A percentile compares a stretch with the other conserved stretches of the same genome.
phyloP scores from a whole-genome alignment of 2,329 filamentous ascomycete species.

The Thelonectria olida region DNA sequence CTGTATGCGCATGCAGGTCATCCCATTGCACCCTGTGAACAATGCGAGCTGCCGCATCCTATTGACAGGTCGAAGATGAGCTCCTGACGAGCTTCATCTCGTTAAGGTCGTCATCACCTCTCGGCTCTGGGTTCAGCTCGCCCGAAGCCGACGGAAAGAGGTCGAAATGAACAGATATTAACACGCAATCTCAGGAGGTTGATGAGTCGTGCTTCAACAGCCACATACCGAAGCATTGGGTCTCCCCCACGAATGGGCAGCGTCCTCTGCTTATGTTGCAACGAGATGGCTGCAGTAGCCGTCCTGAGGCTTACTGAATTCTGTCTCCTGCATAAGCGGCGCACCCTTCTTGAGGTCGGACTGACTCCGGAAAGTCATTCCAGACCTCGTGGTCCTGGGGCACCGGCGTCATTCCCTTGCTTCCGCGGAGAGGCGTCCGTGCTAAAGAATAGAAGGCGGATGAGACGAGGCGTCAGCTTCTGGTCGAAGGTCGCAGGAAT shows the following conservation, averaged over 20 bases:
- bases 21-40: conserved; percentile 24
- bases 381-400: conserved; percentile 17
- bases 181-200: conserved; percentile 29
- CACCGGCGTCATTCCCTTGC: conserved; percentile 22
- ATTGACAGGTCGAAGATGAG: conserved; percentile 33
- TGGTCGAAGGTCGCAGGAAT: conserved; percentile 26
- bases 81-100: conserved; percentile 36
- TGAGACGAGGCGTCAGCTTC: conserved; percentile 30
- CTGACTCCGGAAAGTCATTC: conserved; percentile 22
- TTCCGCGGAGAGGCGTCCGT: conserved; percentile 22
- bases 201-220: conserved; percentile 30
- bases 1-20: conserved; percentile 36
- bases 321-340: conserved; percentile 44
- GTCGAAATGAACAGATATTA: conserved; percentile 18
- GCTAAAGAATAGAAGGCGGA: conserved; percentile 23
- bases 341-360: conserved; percentile 26
- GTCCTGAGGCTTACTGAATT: conserved; percentile 34
- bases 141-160: conserved; percentile 10
- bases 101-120: conserved; percentile 28
- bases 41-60: conserved; percentile 28
- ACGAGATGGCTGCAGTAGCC: conserved; percentile 34
- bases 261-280: conserved; percentile 29
- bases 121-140: conserved; percentile 31
- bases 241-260: conserved; percentile 34
- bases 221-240: conserved; percentile 29